These are phyloP conservation scores for Solanum hybrid DNA, from an alignment of 305 asterid genomes.

Conservation along the genomic window DNA sequence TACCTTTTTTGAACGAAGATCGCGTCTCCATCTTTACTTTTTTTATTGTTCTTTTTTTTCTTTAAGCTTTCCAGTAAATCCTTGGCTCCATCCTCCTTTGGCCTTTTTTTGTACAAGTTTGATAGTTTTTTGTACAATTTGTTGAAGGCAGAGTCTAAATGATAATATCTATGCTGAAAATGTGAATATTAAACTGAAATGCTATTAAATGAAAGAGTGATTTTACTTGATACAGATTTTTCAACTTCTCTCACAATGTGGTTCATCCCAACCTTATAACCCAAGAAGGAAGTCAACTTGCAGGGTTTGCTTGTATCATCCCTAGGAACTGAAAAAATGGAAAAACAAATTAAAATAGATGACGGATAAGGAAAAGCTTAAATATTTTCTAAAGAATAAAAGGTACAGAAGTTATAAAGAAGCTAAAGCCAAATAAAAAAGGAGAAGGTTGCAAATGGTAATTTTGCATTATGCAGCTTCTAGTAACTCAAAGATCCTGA, in stretches of 20 bases:
- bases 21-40: no score
- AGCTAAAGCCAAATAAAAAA: no score
- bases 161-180: neutral
- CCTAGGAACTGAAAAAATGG: conserved; percentile 48
- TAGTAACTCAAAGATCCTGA: no score
- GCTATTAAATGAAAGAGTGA: neutral
- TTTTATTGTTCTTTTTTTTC: no score
- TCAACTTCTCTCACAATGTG: conserved; percentile 66
- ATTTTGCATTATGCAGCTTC: no score
- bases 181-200: neutral
- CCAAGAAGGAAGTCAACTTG: conserved; percentile 60
- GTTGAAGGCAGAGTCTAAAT: neutral
- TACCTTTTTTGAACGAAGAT: no score
- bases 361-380: neutral
- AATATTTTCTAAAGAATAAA: neutral
- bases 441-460: no score
- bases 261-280: conserved; percentile 73
- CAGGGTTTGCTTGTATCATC: conserved; percentile 53
- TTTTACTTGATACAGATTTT: conserved; percentile 60
- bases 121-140: no score
- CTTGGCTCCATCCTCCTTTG: no score
- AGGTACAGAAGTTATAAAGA: neutral
- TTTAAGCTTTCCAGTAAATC: no score
- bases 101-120: no score
- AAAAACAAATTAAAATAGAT: neutral